Base-by-base conservation (phyloP, 2,329 filamentous ascomycete genomes). In the Sclerotinia trifoliorum region DNA sequence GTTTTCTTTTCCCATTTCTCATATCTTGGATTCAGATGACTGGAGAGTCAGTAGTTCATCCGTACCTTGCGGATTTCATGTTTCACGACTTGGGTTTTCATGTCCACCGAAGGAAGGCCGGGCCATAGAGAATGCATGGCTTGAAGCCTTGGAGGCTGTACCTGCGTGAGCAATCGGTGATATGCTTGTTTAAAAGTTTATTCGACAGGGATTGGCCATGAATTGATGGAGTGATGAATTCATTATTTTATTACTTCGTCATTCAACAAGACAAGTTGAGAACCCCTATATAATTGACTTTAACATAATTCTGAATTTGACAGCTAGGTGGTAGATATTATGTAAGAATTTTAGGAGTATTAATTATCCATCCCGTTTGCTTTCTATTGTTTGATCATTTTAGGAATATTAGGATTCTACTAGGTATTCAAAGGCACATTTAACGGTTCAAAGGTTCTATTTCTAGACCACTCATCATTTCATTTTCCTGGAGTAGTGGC, bases 91-190 rank as follows among this genome's bases (percentile, higher is more conserved):
- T 61, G 46, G 61, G 13, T 66, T 42, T 49, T 61, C 35, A 67
- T 62, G 44, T 52, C 19, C 56, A 62, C 65, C 56, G 65, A 67
- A 54, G 65, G 56, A 62, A 26, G 39, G 48, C 65, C 65, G 56
- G 56, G 32, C 57, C 56, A 67, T 26, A 61, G 5, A 54, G 54
- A 62, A 67, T 51, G 44, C 35, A 67, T 67, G 56, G 56, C 55
- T 62, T 49, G 48, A 26, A 39, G 55, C 42, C 56, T 54, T 62
- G 56, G 21, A 48, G 42, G 46, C 44, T 42, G 57, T 60, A 44
- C 46, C 39, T n/a, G 29, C 6, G 46, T 66, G 46, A 42, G 29
- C 42, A 42, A 39, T 52, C 5, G 13, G 21, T 39, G 46, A 55
- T 32, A 52, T 49, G 29, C 13, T n/a, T 15, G 19, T n/a, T 29